These are phyloP conservation scores for Verticillium dahliae DNA, from an alignment of 2,329 filamentous ascomycete genomes.

Conservation along the genomic window DNA sequence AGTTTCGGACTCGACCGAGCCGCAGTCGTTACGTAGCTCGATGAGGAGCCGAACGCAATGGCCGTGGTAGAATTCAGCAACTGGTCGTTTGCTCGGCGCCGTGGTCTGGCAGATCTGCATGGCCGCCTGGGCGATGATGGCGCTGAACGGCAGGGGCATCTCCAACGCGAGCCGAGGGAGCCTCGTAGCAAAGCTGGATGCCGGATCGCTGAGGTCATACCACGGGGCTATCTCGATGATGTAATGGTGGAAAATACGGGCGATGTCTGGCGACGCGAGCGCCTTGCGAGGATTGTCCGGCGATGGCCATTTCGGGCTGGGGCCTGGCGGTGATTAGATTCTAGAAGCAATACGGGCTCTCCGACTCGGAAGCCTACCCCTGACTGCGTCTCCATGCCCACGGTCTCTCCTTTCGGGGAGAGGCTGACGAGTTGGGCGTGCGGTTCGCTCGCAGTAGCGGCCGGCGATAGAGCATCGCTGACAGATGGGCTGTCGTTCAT, in stretches of 20 bases:
- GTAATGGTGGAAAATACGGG: conserved; percentile 32
- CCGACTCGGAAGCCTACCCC: neutral
- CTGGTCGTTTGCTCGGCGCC: conserved; percentile 14
- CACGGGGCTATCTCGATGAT: conserved; percentile 30
- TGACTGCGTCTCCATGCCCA: neutral
- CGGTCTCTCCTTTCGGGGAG: neutral
- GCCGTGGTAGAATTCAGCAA: conserved; percentile 31
- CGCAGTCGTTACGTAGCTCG: conserved; percentile 22
- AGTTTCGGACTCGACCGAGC: conserved; percentile 25
- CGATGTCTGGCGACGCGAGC: conserved; percentile 22
- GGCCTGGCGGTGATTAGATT: neutral
- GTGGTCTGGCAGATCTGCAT: conserved; percentile 29
- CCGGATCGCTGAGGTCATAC: conserved; percentile 39
- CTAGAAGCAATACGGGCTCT: no score
- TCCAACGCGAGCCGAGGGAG: conserved; percentile 29
- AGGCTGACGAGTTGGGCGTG: conserved; percentile 5
- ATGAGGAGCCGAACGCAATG: conserved; percentile 32
- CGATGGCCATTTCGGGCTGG: neutral
- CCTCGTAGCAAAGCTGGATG: conserved; percentile 23
- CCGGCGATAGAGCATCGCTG: conserved; percentile 21
- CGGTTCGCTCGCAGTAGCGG: conserved; percentile 26
- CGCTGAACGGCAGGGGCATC: conserved; percentile 33
- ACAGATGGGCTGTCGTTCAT: conserved; percentile 24
- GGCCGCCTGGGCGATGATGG: conserved; percentile 36
- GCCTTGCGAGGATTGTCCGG: conserved; percentile 18